These are phyloP conservation scores for Teratosphaeria destructans DNA, from an alignment of 2,329 filamentous ascomycete species.

Conservation along the genomic window DNA sequence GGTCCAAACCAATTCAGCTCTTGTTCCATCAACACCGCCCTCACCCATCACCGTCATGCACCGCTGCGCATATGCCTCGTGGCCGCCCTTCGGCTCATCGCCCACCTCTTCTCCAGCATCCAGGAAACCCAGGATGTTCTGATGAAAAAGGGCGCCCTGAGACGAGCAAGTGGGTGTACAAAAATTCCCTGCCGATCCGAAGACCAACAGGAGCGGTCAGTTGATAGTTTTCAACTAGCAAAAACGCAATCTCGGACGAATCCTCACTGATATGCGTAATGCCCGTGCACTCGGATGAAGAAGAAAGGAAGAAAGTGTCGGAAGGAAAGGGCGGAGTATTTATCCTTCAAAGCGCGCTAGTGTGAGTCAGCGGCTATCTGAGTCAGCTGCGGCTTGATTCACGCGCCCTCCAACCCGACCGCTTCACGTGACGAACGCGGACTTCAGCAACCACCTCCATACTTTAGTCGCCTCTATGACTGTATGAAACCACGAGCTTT, in stretches of 20 bases:
- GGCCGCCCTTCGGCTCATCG: not conserved
- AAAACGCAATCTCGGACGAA: constrained; percentile 78
- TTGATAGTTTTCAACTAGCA: constrained; percentile 82
- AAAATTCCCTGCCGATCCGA: constrained; percentile 70
- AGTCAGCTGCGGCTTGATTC: not conserved
- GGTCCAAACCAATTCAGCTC: not conserved
- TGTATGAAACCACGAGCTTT: no score
- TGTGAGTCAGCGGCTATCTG: not conserved
- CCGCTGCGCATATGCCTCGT: not conserved
- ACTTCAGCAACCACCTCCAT: no score
- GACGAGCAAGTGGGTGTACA: constrained; percentile 31
- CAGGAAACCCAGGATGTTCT: constrained; percentile 1
- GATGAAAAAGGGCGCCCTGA: constrained; percentile 11
- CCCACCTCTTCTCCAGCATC: constrained; percentile 1
- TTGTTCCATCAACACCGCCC: not conserved
- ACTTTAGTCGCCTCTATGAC: no score
- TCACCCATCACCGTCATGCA: not conserved
- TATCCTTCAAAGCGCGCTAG: not conserved
- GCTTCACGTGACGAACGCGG: no score
- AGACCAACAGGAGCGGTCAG: constrained; percentile 65
- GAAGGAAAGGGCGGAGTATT: constrained; percentile 6
- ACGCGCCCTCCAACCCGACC: not conserved
- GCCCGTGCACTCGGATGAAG: constrained; percentile 57
- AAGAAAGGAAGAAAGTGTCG: constrained; percentile 29
- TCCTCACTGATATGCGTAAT: constrained; percentile 78